A percentile compares a stretch with the other conserved stretches of the same genome.
Conservation (phyloP, 306 rosid genomes). For the Biancaea sappan region DNA sequence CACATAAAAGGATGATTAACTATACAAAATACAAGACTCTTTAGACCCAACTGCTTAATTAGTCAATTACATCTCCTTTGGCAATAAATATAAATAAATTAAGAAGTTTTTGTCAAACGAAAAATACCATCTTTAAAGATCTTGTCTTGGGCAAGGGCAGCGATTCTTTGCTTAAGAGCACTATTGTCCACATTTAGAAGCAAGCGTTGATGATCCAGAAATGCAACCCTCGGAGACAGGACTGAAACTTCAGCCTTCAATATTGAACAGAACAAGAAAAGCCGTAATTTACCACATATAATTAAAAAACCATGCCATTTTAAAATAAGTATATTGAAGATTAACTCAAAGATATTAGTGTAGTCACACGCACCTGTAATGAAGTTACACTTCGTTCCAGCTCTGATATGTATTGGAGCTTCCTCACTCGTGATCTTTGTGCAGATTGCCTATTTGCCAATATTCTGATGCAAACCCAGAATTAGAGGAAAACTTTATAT, state of each 20-base stretch:
- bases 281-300: too few relatives aligned
- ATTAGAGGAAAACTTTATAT: not conserved
- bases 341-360: not conserved
- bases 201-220: conserved; percentile 88
- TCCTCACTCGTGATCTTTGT: conserved; percentile 95
- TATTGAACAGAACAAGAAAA: conserved; percentile 7
- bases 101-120: not conserved
- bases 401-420: conserved; percentile 92
- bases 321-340: not conserved
- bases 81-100: not conserved
- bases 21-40: not conserved
- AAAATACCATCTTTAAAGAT: conserved; percentile 89
- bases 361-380: conserved; percentile 58
- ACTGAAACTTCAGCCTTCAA: conserved; percentile 91
- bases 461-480: conserved; percentile 55
- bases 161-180: conserved; percentile 97
- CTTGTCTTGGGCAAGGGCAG: conserved; percentile 90
- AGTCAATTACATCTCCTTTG: conserved; percentile 9
- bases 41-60: not conserved
- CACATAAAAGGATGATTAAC: not conserved
- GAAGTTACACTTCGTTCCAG: conserved; percentile 91
- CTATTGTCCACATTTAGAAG: conserved; percentile 93
- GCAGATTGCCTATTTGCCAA: conserved; percentile 99
- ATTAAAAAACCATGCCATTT: not conserved
- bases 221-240: conserved; percentile 88